Evolutionary conservation across 2,329 filamentous ascomycete species (phyloP).

Genomic region (Alternaria metachromatica): DNA sequence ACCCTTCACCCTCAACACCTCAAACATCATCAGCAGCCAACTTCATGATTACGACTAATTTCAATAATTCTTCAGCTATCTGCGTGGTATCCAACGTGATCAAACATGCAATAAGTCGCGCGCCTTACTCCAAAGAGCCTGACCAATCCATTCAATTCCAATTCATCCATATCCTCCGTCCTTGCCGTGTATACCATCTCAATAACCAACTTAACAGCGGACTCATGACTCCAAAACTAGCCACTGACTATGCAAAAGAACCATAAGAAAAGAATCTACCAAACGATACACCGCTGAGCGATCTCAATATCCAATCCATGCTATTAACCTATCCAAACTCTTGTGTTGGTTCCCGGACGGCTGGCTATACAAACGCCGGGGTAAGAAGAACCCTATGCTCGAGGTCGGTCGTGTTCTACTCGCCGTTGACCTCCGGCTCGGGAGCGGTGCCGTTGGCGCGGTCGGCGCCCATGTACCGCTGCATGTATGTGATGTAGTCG

Average conservation of each 20-base stretch:
- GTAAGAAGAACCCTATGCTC: slow-evolving; percentile 20
- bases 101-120: not conserved
- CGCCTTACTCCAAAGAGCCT: slow-evolving; percentile 3
- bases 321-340: slow-evolving; percentile 2
- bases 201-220: not conserved
- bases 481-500: slow-evolving; percentile 98
- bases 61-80: not conserved
- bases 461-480: slow-evolving; percentile 62
- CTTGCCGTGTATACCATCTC: not conserved
- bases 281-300: not conserved
- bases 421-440: slow-evolving; percentile 28
- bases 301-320: not conserved
- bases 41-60: not conserved
- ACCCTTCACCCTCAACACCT: not conserved
- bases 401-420: slow-evolving; percentile 21
- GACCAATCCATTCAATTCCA: not conserved
- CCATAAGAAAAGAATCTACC: not conserved
- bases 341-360: not conserved
- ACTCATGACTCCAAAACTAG: slow-evolving; percentile 3
- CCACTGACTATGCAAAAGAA: slow-evolving; percentile 9
- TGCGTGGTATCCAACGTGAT: slow-evolving; percentile 4
- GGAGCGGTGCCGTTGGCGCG: slow-evolving; percentile 31
- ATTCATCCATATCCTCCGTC: not conserved
- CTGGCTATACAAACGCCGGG: slow-evolving; percentile 21
- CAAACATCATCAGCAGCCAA: not conserved